These are phyloP conservation scores for Clonostachys rhizophaga DNA, from an alignment of 2,329 filamentous ascomycete genomes.

Conservation along the genomic window DNA sequence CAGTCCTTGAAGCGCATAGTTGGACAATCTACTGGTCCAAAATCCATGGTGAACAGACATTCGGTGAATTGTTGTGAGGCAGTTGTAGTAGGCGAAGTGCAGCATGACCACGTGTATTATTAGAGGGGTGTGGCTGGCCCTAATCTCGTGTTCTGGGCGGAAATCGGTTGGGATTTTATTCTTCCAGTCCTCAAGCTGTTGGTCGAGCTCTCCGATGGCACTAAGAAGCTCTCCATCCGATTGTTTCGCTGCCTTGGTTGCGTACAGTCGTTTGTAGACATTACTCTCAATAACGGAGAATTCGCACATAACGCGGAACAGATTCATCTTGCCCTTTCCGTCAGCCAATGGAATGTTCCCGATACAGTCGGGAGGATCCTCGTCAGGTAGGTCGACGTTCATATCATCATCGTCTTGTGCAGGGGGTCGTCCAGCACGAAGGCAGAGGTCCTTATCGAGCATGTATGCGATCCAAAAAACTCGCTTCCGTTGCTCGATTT, in stretches of 20 bases:
- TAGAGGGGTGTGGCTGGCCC: slow-evolving; percentile 85
- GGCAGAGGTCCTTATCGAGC: slow-evolving; percentile 59
- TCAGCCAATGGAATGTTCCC: slow-evolving; percentile 90
- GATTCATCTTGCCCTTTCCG: slow-evolving; percentile 87
- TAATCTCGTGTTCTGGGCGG: slow-evolving; percentile 95
- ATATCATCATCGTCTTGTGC: slow-evolving; percentile 68
- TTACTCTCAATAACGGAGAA: slow-evolving; percentile 89
- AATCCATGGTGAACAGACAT: slow-evolving; percentile 98
- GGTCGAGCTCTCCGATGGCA: slow-evolving; percentile 91
- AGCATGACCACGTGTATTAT: slow-evolving; percentile 91
- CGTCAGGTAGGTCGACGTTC: slow-evolving; percentile 93
- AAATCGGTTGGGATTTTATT: slow-evolving; percentile 93
- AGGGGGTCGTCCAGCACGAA: slow-evolving; percentile 54
- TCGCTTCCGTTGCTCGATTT: slow-evolving; percentile 79
- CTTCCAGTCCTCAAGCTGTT: slow-evolving; percentile 90
- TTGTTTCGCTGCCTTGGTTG: slow-evolving; percentile 85
- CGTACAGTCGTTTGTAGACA: slow-evolving; percentile 91
- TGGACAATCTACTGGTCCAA: slow-evolving; percentile 92
- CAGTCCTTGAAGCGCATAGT: slow-evolving; percentile 90
- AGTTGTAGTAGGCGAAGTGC: slow-evolving; percentile 98
- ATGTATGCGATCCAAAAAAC: slow-evolving; percentile 65
- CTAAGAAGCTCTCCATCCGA: slow-evolving; percentile 90
- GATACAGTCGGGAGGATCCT: slow-evolving; percentile 85
- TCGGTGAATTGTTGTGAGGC: slow-evolving; percentile 92
- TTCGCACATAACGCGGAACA: slow-evolving; percentile 90